A percentile compares a stretch with the other conserved stretches of the same genome.
Conservation (phyloP, 2,329 filamentous ascomycete species). For the Fusarium sp. region DNA sequence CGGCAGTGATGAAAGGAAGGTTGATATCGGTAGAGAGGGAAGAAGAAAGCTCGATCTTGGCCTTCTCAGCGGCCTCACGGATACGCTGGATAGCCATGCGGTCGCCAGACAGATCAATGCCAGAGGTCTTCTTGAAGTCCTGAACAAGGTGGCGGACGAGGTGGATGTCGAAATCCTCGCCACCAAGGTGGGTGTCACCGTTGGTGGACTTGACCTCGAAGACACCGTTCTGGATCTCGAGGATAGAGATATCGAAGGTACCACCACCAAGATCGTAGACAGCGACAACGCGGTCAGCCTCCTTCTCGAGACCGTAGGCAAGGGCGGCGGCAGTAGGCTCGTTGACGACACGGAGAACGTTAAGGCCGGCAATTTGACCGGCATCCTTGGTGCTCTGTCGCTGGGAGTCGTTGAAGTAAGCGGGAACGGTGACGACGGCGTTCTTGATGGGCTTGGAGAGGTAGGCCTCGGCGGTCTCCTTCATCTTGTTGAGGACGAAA, state of each 20-base stretch:
- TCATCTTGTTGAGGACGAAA: conserved; percentile 98
- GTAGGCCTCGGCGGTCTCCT: conserved; percentile 96
- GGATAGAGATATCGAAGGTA: conserved; percentile 98
- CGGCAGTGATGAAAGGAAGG: conserved; percentile 97
- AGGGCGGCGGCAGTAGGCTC: conserved; percentile 96
- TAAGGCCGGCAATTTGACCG: conserved; percentile 93
- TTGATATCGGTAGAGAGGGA: conserved; percentile 97
- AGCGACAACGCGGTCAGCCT: conserved; percentile 85
- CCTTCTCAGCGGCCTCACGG: conserved; percentile 97
- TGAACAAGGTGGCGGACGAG: conserved; percentile 92
- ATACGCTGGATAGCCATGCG: conserved; percentile 99
- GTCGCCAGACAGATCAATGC: conserved; percentile 87
- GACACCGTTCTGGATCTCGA: conserved; percentile 96
- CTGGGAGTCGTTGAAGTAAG: conserved; percentile 99
- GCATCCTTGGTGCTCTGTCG: conserved; percentile 98
- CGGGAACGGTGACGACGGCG: conserved; percentile 94
- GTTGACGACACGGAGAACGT: conserved; percentile 97
- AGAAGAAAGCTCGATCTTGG: conserved; percentile 98
- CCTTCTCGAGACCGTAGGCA: conserved; percentile 96
- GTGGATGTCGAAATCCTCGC: conserved; percentile 96
- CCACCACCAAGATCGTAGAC: conserved; percentile 98
- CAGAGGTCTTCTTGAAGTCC: conserved; percentile 96
- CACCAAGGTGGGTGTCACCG: conserved; percentile 97
- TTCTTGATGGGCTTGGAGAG: conserved; percentile 84
- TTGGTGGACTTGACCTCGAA: conserved; percentile 99